Base-by-base conservation (phyloP, 345 rosid species). In the Euphorbia peplus region DNA sequence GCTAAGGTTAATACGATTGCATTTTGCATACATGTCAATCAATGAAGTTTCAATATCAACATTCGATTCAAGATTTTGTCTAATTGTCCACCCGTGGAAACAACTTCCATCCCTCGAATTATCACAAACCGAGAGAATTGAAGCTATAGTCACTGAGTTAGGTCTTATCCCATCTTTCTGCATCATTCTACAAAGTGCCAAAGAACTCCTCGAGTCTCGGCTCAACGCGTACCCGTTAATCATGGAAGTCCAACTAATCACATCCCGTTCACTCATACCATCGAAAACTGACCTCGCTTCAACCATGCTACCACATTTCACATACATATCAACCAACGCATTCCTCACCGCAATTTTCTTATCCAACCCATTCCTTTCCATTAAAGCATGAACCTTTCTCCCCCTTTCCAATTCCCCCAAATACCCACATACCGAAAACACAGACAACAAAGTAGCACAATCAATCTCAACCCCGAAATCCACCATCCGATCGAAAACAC, bases 21-120 rank as follows among this genome's bases (percentile, higher is more conserved):
- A 88, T 74, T 84, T 90, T 73, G 98, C 91, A 78, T 90, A 92
- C 91, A 90, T 88, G 75, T 87, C 90, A 63, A 90, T 88, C 78
- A 92, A 76, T 74, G 95, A 86, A 42, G 98, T 92, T 71, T 90
- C 91, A 8, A 88, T 68, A 35, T 69, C 63, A 73, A 88, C 79
- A 57, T 81, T 78, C 4, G 76, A 68, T 68, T 70, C 81, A 25
- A 88, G 69, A 59, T 75, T 73, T 68, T 80, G 91, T 79, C 85
- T 84, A 63, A 81, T 66, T 1, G 83, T 88, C 96, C 92, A 90
- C 37, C 92, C 95, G 56, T 92, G 98, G 71, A 92, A 71, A 73
- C 87, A 80, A 65, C 79, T 79, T 14, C 92, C 95, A 67, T 72
- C 77, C 77, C 72, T 83, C 51, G 83, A 82, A 75, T 74, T 78